Evolutionary conservation across 495 filamentous ascomycete species (phyloP), one percentile per base, ranked within the genome.

Genomic region (Penicillium parvum): DNA sequence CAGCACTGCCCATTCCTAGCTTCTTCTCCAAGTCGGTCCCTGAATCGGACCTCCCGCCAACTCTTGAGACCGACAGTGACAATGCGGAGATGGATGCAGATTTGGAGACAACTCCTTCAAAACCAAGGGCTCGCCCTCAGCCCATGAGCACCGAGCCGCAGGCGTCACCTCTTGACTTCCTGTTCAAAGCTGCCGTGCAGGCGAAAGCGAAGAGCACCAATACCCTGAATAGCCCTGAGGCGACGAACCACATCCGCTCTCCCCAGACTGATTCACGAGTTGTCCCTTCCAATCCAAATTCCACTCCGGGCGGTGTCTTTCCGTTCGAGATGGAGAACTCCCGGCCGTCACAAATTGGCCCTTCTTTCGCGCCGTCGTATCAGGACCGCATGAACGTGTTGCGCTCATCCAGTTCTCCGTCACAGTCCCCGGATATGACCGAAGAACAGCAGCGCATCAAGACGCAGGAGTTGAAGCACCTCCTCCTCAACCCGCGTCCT

Each of bases 1-100:
- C 90, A 3, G 79, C 88, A n/a, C 76, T 99, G 4, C 94, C 94
- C 0, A 86, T 96, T 29, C 92, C 92, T 1, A 92, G 82, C 60
- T 95, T 95, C 60, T 78, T 95, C 39, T 86, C 85, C n/a, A 90
- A 83, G 42, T 84, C 88, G 0, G 70, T 88, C 9, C 82, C 84
- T 5, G 82, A 85, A 33, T 62, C 66, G 2, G 65, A 70, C 16
- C 57, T 66, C 15, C 52, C 63, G 7, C 49, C 71, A 4, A 47
- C 65, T 14, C 37, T 67, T 5, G 69, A 72, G 17, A 53, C 60
- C 9, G 70, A 71, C 17, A 65, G 58, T 26, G 66, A 71, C 33
- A 53, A 45, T 41, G 53, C 57, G 15, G 69, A 73, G 25, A 46
- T 36, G 8, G 65, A 57, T 9, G 47, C 52, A 2, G 67, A 67